phyloP scores from a whole-genome alignment of 140 eudicot genomes.

The Bidens hawaiensis region DNA sequence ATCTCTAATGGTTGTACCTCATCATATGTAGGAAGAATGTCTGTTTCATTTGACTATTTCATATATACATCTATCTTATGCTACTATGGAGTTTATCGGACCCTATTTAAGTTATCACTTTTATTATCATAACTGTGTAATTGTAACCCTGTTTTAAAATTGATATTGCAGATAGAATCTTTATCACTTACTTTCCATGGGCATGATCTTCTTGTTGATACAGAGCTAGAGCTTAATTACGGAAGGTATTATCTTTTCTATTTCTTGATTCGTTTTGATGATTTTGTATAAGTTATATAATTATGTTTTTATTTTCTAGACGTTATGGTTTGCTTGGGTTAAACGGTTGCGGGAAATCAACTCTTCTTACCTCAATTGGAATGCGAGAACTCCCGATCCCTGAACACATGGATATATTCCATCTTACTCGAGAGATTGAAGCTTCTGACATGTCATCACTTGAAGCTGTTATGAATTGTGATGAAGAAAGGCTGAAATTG shows the following conservation, averaged over 20 bases:
- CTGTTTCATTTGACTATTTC: not conserved
- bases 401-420: constrained; percentile 92
- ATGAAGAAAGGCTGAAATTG: constrained; percentile 72
- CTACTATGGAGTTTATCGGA: not conserved
- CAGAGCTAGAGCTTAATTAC: constrained; percentile 87
- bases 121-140: not conserved
- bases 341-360: constrained; percentile 97
- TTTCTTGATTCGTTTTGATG: not conserved
- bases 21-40: too few species aligned
- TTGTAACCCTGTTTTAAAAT: too few species aligned
- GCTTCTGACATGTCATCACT: constrained; percentile 98
- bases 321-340: constrained; percentile 96
- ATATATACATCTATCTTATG: not conserved
- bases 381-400: constrained; percentile 92
- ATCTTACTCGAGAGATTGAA: constrained; percentile 86
- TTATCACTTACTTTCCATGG: constrained; percentile 90
- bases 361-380: constrained; percentile 89
- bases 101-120: too few species aligned
- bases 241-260: constrained; percentile 60
- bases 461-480: constrained; percentile 92
- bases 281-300: not conserved
- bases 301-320: constrained; percentile 29
- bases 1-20: too few species aligned
- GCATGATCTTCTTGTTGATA: constrained; percentile 87
- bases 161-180: constrained; percentile 69